Percentiles rank a stretch among this genome's conserved stretches.
These are phyloP conservation scores for Geotrichum reessii DNA, from an alignment of 1,139 yeast genomes.

Conservation along the genomic window DNA sequence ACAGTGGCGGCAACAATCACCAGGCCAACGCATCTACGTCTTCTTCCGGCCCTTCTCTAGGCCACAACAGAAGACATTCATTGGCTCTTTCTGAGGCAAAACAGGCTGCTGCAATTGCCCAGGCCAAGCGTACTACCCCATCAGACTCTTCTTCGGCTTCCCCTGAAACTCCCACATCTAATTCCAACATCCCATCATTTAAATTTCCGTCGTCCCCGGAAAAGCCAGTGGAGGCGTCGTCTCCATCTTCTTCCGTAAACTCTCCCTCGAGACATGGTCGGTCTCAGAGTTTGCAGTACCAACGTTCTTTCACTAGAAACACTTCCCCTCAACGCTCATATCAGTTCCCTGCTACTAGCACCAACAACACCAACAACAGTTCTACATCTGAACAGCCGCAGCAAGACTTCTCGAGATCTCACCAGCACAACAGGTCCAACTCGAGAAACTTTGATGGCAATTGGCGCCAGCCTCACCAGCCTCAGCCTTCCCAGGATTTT, in stretches of 20 bases:
- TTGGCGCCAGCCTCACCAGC: constrained; percentile 34
- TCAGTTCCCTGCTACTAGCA: constrained; percentile 42
- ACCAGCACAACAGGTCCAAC: constrained; percentile 23
- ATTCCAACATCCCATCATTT: constrained; percentile 1
- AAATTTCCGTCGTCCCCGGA: constrained; percentile 8
- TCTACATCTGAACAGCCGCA: constrained; percentile 2
- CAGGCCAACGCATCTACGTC: background rate
- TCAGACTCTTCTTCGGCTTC: background rate
- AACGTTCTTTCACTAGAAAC: constrained; percentile 3
- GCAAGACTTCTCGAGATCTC: background rate
- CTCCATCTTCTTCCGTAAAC: background rate
- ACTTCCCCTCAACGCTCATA: constrained; percentile 38
- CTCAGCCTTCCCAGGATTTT: constrained; percentile 22
- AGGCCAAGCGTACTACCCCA: constrained; percentile 43
- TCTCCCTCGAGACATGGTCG: constrained; percentile 7
- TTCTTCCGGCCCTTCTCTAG: constrained; percentile 34
- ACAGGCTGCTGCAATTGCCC: constrained; percentile 90
- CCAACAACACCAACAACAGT: constrained; percentile 20
- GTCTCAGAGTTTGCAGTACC: constrained; percentile 14
- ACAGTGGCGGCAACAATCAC: constrained; percentile 30
- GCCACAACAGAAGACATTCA: constrained; percentile 89
- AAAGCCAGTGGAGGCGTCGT: background rate
- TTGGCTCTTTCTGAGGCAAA: constrained; percentile 93
- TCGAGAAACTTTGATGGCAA: constrained; percentile 49
- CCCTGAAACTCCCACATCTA: background rate